Evolutionary conservation across 176 grass and related monocot genomes (phyloP).

Genomic region (Areca catechu): DNA sequence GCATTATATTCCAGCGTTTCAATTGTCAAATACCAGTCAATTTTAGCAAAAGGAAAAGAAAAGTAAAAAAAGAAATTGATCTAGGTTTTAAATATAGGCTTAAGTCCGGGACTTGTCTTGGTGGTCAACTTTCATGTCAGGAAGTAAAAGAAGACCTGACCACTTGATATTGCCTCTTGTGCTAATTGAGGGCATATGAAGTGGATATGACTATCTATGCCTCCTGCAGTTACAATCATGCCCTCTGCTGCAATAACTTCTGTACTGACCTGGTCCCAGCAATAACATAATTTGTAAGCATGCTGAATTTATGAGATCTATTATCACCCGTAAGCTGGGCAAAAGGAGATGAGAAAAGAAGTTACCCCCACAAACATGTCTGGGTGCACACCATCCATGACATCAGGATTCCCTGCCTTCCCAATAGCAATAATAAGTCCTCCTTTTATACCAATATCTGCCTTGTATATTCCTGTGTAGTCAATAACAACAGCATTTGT

Average conservation of each 20-base stretch:
- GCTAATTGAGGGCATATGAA: slow-evolving; percentile 93
- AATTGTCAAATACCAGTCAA: too few relatives aligned
- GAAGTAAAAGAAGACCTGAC: slow-evolving; percentile 36
- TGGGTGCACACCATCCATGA: slow-evolving; percentile 68
- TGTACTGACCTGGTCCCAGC: slow-evolving; percentile 60
- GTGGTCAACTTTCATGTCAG: too few relatives aligned
- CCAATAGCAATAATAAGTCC: slow-evolving; percentile 61
- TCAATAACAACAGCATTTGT: slow-evolving; percentile 95
- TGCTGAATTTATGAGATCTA: too few relatives aligned
- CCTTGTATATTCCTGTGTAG: slow-evolving; percentile 96
- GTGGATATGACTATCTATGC: slow-evolving; percentile 95
- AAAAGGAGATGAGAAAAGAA: background rate
- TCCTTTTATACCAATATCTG: slow-evolving; percentile 90
- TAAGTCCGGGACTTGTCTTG: too few relatives aligned
- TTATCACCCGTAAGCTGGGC: too few relatives aligned
- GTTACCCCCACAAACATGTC: slow-evolving; percentile 94
- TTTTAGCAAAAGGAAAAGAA: too few relatives aligned
- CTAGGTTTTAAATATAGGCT: too few relatives aligned
- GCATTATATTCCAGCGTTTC: too few relatives aligned
- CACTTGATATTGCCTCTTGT: slow-evolving; percentile 78
- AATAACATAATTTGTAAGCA: too few relatives aligned
- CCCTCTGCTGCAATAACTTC: slow-evolving; percentile 92
- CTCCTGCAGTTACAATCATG: slow-evolving; percentile 90
- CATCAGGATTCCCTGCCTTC: slow-evolving; percentile 93
- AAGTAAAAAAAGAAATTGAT: too few relatives aligned